Evolutionary conservation across 345 rosid genomes (phyloP).

Genomic region (Eucalyptus camaldulensis): DNA sequence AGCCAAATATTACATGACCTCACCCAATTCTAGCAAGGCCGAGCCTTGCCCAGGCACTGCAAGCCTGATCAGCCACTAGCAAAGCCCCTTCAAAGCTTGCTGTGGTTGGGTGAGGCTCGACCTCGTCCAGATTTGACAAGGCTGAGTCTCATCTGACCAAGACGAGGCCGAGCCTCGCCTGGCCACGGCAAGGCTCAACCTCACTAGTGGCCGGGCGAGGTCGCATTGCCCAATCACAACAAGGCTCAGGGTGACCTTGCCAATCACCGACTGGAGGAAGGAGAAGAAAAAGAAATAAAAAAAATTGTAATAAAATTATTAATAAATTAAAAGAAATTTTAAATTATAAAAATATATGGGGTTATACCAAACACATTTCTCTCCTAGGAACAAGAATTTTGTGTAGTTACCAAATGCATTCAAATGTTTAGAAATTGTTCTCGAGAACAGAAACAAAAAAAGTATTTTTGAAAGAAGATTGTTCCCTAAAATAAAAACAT

Average conservation of each 20-base stretch:
- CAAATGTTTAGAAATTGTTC: no score
- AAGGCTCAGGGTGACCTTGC: fast-evolving
- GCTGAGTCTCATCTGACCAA: fast-evolving
- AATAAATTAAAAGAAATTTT: no score
- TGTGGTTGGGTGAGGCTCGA: fast-evolving
- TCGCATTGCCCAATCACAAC: fast-evolving
- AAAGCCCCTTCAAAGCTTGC: fast-evolving
- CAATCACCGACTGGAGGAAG: fast-evolving
- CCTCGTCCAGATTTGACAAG: fast-evolving
- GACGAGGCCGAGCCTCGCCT: no score
- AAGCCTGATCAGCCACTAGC: fast-evolving
- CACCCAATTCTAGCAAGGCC: fast-evolving
- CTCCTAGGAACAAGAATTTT: fast-evolving
- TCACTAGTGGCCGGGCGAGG: no score
- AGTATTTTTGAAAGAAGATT: no score
- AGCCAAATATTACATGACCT: no score
- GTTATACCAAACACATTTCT: no score
- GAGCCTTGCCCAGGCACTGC: fast-evolving
- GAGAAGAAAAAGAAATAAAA: no score
- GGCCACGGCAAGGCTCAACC: no score
- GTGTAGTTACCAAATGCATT: no score
- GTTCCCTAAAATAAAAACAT: no score
- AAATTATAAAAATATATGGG: fast-evolving
- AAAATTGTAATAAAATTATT: no score
- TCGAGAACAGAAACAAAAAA: fast-evolving